A percentile compares a stretch with the other conserved stretches of the same genome.
Evolutionary conservation across 371 early-diverging fungal species (phyloP).

Genomic region (Mucor sp.): DNA sequence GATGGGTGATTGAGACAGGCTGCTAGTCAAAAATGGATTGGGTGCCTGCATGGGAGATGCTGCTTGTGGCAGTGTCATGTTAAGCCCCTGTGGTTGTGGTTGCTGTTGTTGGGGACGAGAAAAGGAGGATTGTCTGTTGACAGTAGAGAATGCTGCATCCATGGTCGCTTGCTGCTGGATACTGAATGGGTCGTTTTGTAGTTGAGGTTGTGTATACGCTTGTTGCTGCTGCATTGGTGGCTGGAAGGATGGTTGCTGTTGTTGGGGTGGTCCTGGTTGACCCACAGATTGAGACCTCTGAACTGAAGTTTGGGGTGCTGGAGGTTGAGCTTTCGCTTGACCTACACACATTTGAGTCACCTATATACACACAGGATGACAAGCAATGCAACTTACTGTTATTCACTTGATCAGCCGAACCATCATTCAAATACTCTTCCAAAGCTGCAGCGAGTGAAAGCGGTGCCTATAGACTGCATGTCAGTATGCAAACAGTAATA

Average conservation of each 20-base stretch:
- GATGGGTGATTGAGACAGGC: not conserved
- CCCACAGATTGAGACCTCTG: not conserved
- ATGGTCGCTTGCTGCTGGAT: not conserved
- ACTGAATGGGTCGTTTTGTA: not conserved
- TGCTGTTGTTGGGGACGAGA: not conserved
- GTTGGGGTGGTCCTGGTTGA: not conserved
- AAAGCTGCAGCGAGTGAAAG: slow-evolving; percentile 80
- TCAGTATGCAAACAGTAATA: not conserved
- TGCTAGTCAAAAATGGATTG: slow-evolving; percentile 6
- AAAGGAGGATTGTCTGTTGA: not conserved
- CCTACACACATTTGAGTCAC: not conserved
- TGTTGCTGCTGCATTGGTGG: slow-evolving; percentile 3
- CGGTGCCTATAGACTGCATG: slow-evolving; percentile 63
- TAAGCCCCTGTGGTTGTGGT: not conserved
- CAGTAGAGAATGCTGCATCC: not conserved
- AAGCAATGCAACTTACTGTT: not conserved
- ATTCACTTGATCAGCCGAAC: not conserved
- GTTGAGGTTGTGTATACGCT: not conserved
- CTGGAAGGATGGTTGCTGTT: not conserved
- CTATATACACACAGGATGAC: not conserved
- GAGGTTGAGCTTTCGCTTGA: not conserved
- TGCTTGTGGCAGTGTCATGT: not conserved
- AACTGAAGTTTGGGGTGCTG: not conserved
- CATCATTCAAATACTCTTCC: slow-evolving; percentile 82
- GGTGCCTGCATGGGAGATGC: not conserved